Evolutionary conservation across 805 yeast species (phyloP), one percentile per base, ranked within the genome.

Genomic region (Zygosaccharomyces bailii): DNA sequence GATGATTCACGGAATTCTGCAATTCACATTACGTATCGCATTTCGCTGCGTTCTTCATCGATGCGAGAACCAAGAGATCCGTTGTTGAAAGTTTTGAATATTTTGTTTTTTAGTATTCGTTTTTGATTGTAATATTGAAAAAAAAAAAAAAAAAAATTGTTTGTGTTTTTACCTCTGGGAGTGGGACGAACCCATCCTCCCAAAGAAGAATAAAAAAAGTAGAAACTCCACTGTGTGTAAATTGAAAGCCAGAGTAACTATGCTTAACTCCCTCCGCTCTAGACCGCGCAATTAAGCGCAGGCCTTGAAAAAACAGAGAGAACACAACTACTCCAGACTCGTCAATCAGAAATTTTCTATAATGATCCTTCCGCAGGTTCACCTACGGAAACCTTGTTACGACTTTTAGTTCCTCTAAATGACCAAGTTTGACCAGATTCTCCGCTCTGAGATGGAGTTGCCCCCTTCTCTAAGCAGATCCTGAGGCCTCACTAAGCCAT

Each of bases 1-100:
- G 68, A 66, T 68, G 73, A 68, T 65, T 65, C 69, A 65, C 70
- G 65, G 63, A 62, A 49, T 49, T 54, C 57, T 54, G 57, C 57
- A 54, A 54, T 54, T 54, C 71, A 66, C 69, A 65, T 52, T 60
- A 67, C 70, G 58, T 66, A 65, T 67, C 71, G 71, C 70, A 62
- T 55, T 66, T 67, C 67, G 71, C 71, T 67, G 71, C 71, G 70
- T 66, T 65, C 70, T 67, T 67, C 70, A 67, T 67, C 70, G 70
- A 63, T 67, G 70, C 66, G 69, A 65, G 70, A 66, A 60, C 69
- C 70, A 66, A 67, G 70, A 65, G 70, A 65, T 66, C 68, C 68
- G 68, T 63, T 64, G 68, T 59, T 65, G 67, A 65, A 61, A 65
- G 67, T 63, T 65, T 65, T 65, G 51, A 63, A 53, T 52, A 56